These are phyloP conservation scores for Phaseolus lunatus DNA, from an alignment of 306 rosid species.

Conservation along the genomic window DNA sequence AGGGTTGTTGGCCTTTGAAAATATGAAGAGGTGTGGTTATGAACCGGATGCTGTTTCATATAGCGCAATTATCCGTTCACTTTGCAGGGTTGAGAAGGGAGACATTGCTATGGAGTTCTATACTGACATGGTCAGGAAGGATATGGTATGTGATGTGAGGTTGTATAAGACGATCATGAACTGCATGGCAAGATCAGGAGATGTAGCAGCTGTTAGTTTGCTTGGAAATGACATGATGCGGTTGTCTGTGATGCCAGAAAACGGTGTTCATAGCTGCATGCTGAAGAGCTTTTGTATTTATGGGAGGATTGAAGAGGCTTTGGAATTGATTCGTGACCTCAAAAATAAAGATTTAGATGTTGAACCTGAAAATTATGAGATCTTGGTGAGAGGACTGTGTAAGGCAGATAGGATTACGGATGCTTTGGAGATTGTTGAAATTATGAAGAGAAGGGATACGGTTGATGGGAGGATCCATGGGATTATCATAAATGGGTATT, in stretches of 20 bases:
- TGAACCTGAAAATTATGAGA: conserved; percentile 65
- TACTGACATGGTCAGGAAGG: conserved; percentile 74
- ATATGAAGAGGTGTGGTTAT: conserved; percentile 64
- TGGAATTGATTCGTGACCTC: conserved; percentile 76
- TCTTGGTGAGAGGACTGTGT: conserved; percentile 80
- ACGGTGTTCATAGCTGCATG: conserved; percentile 57
- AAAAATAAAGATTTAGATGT: conserved; percentile 65
- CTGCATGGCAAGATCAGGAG: conserved; percentile 69
- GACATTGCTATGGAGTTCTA: conserved; percentile 90
- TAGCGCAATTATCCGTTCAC: conserved; percentile 58
- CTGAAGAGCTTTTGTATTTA: conserved; percentile 75
- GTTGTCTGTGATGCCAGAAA: conserved; percentile 61
- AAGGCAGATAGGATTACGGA: conserved; percentile 69
- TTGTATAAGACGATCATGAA: conserved; percentile 64
- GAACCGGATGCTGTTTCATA: conserved; percentile 75
- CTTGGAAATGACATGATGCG: conserved; percentile 73
- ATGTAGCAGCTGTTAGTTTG: conserved; percentile 57
- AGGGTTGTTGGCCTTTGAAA: conserved; percentile 65
- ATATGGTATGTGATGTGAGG: conserved; percentile 58
- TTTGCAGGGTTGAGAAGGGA: conserved; percentile 70
- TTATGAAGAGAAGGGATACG: conserved; percentile 62
- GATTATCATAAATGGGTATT: conserved; percentile 69
- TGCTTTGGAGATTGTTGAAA: conserved; percentile 75
- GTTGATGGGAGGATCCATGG: conserved; percentile 65
- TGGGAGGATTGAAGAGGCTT: conserved; percentile 76